Evolutionary conservation across 208 protist species (phyloP).

Genomic region (Plasmodiophora brassicae): DNA sequence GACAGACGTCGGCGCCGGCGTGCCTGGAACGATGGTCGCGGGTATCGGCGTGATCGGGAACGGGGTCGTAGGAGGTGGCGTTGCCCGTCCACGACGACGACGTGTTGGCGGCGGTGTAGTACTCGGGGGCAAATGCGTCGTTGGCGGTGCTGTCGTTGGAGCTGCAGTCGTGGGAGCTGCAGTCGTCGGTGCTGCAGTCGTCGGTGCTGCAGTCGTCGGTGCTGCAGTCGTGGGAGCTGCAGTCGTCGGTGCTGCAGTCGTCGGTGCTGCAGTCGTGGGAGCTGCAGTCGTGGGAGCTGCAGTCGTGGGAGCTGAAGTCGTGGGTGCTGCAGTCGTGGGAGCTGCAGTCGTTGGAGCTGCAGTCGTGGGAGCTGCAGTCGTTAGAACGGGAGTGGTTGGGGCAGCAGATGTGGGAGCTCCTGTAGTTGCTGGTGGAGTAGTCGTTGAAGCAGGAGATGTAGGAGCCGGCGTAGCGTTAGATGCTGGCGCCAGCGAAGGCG

Average conservation of each 20-base stretch:
- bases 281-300: not conserved
- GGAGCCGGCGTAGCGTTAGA: not conserved
- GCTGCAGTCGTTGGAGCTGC: not conserved
- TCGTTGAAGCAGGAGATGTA: not conserved
- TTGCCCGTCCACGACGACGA: too few relatives aligned
- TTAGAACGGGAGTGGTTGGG: not conserved
- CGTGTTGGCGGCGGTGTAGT: too few relatives aligned
- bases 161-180: not conserved
- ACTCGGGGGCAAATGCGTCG: not conserved
- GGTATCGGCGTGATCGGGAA: too few relatives aligned
- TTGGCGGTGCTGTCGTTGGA: not conserved
- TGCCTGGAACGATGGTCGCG: too few relatives aligned
- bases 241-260: not conserved
- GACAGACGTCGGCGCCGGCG: too few relatives aligned
- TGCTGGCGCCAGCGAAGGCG: not conserved
- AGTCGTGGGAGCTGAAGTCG: not conserved
- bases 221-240: not conserved
- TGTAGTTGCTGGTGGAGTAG: not conserved
- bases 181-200: not conserved
- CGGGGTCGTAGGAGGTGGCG: too few relatives aligned
- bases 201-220: not conserved
- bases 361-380: not conserved
- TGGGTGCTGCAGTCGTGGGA: not conserved
- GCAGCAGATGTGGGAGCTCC: not conserved
- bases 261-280: not conserved